Percentiles rank a stretch among this genome's conserved stretches.
Conservation (phyloP, 805 yeast genomes). For the Candida yuanshanica region DNA sequence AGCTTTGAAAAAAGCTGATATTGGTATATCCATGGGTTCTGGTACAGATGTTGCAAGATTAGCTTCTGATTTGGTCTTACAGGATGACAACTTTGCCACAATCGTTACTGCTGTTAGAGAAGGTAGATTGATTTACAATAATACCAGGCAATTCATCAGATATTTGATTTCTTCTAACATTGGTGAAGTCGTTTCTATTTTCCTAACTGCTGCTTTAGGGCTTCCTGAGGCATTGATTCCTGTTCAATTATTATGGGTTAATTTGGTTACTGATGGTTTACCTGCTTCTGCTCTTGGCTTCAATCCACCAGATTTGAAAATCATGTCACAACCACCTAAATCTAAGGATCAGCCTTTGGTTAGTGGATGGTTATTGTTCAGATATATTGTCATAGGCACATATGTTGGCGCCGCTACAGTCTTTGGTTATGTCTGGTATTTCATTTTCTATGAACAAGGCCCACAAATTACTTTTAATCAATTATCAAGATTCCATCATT, state of each 20-base stretch:
- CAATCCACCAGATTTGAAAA: conserved; percentile 35
- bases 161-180: conserved; percentile 47
- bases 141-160: conserved; percentile 36
- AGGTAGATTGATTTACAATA: conserved; percentile 43
- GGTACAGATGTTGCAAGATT: conserved; percentile 59
- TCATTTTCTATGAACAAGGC: conserved; percentile 28
- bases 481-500: conserved; percentile 31
- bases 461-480: conserved; percentile 31
- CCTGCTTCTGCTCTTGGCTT: conserved; percentile 57
- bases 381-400: conserved; percentile 34
- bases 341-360: conserved; percentile 33
- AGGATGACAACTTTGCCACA: conserved; percentile 51
- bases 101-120: conserved; percentile 52
- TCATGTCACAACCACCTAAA: conserved; percentile 34
- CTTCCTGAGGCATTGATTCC: conserved; percentile 50
- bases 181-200: conserved; percentile 52
- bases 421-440: conserved; percentile 37
- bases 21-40: conserved; percentile 60
- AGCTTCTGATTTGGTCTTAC: conserved; percentile 52
- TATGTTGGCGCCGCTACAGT: conserved; percentile 38
- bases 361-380: conserved; percentile 31
- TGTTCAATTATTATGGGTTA: conserved; percentile 52
- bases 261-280: conserved; percentile 51
- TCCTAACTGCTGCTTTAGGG: conserved; percentile 48
- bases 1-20: conserved; percentile 55